phyloP scores from a whole-genome alignment of 257 asterid genomes.

The Buddleja alternifolia region DNA sequence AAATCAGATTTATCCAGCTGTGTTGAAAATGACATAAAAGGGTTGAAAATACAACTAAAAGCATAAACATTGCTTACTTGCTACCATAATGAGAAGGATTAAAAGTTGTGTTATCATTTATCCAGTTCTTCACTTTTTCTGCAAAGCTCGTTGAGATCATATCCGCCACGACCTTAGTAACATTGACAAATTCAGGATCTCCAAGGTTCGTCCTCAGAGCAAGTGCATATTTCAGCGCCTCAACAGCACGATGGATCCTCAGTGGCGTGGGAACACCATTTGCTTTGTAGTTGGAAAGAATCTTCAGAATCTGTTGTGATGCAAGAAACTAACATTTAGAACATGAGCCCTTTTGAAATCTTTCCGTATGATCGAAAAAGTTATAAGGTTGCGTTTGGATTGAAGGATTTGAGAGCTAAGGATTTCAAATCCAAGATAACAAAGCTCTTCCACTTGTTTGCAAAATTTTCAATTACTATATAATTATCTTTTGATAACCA shows the following conservation, averaged over 20 bases:
- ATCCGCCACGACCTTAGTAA: conserved; percentile 9
- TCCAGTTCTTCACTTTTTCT: conserved; percentile 36
- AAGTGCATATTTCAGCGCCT: conserved; percentile 55
- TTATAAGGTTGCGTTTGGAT: too few relatives aligned
- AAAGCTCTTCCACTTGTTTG: too few relatives aligned
- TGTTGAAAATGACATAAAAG: too few relatives aligned
- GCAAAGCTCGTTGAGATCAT: conserved; percentile 50
- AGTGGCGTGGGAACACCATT: conserved; percentile 31
- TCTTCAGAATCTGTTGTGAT: conserved; percentile 13
- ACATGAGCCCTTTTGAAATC: too few relatives aligned
- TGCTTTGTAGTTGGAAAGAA: conserved; percentile 28
- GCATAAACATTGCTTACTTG: conserved; percentile 38
- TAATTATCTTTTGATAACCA: too few relatives aligned
- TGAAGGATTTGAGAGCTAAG: too few relatives aligned
- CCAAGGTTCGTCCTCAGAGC: conserved; percentile 50
- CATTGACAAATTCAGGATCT: conserved; percentile 49
- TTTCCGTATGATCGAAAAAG: too few relatives aligned
- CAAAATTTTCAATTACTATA: too few relatives aligned
- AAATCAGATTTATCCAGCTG: too few relatives aligned
- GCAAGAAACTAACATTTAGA: background rate
- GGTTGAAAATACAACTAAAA: background rate
- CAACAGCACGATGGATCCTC: conserved; percentile 39
- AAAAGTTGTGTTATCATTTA: conserved; percentile 51
- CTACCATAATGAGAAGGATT: conserved; percentile 47
- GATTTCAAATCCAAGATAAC: too few relatives aligned